Percentiles rank a stretch among this genome's conserved stretches.
Evolutionary conservation across 768 basidiomycete genomes (phyloP).

Genomic region (Phylloporus rhodoxanthus): DNA sequence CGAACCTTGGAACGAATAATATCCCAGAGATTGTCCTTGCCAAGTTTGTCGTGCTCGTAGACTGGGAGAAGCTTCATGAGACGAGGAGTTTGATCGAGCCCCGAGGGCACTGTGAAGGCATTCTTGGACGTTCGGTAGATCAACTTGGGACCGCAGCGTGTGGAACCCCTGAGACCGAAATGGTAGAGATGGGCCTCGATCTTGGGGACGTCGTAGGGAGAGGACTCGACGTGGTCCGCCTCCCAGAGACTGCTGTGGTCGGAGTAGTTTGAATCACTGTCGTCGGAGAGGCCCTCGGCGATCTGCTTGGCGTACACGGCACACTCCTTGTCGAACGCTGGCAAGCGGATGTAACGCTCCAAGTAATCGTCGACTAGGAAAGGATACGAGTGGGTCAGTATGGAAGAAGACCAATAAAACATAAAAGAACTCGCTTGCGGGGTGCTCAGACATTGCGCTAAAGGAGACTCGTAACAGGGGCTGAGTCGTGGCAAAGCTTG

Average conservation of each 20-base stretch:
- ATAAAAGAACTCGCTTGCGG: too few species aligned
- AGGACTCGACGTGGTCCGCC: not conserved
- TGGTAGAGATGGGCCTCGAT: not conserved
- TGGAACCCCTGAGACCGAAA: not conserved
- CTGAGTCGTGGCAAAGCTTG: constrained; percentile 12
- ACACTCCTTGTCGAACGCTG: too few species aligned
- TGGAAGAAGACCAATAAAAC: too few species aligned
- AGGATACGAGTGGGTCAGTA: too few species aligned
- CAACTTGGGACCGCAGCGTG: not conserved
- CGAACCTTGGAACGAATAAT: constrained; percentile 31
- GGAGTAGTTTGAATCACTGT: too few species aligned
- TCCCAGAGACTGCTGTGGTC: too few species aligned
- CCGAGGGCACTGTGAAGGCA: not conserved
- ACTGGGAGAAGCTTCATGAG: not conserved
- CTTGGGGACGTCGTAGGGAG: not conserved
- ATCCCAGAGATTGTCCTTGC: constrained; percentile 27
- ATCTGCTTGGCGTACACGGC: too few species aligned
- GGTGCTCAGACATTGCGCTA: too few species aligned
- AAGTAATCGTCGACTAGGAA: too few species aligned
- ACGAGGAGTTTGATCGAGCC: not conserved
- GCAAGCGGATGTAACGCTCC: too few species aligned
- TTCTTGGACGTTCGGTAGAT: not conserved
- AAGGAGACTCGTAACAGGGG: too few species aligned
- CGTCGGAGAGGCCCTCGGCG: too few species aligned
- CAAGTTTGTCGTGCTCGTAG: not conserved